Evolutionary conservation across 345 rosid genomes (phyloP), one percentile per base, ranked within the genome.

Genomic region (Hibiscus mutabilis): DNA sequence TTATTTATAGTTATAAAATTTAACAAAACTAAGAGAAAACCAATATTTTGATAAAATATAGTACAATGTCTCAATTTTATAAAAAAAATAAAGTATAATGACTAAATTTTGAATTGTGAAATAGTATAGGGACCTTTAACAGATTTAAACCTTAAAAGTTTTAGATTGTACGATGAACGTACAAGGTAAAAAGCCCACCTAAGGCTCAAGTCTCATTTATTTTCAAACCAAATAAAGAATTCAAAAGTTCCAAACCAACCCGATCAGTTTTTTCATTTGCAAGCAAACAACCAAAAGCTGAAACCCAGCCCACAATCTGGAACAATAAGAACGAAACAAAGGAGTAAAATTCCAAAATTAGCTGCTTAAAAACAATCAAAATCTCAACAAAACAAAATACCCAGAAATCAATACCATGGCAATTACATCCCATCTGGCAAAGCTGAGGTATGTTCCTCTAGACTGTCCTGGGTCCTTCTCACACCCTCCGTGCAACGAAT

Each of bases 371-470:
- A 3, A 21, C 58, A 3, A 65, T 3, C n/a, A 22, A 21, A 47
- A 25, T 57, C 33, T 57, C 22, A 47, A 44, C 15, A 46, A 59
- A 15, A 8, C 13, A 8, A 15, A 18, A 53, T 5, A 9, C 14
- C 8, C 64, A 71, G 27, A 68, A 37, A 15, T 15, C 46, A 7
- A 22, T 13, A 65, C 73, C 56, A 89, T 92, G 97, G 88, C 97
- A 70, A 70, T 73, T 63, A 21, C 87, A 53, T 78, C 84, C 66
- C 82, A 76, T 73, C 66, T 83, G n/a, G 22, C 78, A 68, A 82
- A 73, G 59, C 81, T 87, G 47, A 37, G 81, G 27, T 73, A 81
- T 22, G 62, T 79, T 14, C 79, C 82, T 67, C 78, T 76, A 56
- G 79, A 83, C 74, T 79, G 79, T 71, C 58, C 75, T 72, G 79